Evolutionary conservation across 495 filamentous ascomycete genomes (phyloP).

Genomic region (Penicillium ucsense): DNA sequence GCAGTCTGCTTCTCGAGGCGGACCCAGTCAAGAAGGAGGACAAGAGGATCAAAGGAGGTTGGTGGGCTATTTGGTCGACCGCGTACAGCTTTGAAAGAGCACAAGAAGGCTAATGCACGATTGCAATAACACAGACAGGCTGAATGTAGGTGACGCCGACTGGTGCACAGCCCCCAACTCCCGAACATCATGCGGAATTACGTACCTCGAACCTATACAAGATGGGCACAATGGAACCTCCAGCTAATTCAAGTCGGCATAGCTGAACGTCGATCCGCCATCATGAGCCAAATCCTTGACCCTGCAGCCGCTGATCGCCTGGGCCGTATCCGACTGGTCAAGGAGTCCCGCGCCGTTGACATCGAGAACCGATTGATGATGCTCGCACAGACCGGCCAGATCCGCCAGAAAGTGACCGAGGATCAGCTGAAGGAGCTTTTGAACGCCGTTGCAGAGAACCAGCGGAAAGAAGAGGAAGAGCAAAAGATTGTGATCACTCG

Average conservation of each 20-base stretch:
- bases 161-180: not conserved
- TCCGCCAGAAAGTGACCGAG: slow-evolving; percentile 82
- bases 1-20: slow-evolving; percentile 44
- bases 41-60: slow-evolving; percentile 59
- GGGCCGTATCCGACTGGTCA: slow-evolving; percentile 89
- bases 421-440: slow-evolving; percentile 87
- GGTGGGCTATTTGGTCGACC: slow-evolving; percentile 2
- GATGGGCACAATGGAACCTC: too few species aligned
- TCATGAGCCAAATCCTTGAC: slow-evolving; percentile 85
- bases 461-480: slow-evolving; percentile 47
- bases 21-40: slow-evolving; percentile 34
- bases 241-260: not conserved
- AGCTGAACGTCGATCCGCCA: slow-evolving; percentile 51
- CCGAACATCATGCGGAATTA: too few species aligned
- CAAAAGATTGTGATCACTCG: slow-evolving; percentile 78
- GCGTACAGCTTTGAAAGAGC: too few species aligned
- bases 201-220: too few species aligned
- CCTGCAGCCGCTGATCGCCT: slow-evolving; percentile 90
- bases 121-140: slow-evolving; percentile 41
- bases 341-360: slow-evolving; percentile 80
- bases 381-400: slow-evolving; percentile 78
- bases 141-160: slow-evolving; percentile 43
- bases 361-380: slow-evolving; percentile 89
- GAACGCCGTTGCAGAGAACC: slow-evolving; percentile 67
- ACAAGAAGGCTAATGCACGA: not conserved